Conservation (phyloP, 2,329 filamentous ascomycete genomes). For the Ophioceras dolichostomum region DNA sequence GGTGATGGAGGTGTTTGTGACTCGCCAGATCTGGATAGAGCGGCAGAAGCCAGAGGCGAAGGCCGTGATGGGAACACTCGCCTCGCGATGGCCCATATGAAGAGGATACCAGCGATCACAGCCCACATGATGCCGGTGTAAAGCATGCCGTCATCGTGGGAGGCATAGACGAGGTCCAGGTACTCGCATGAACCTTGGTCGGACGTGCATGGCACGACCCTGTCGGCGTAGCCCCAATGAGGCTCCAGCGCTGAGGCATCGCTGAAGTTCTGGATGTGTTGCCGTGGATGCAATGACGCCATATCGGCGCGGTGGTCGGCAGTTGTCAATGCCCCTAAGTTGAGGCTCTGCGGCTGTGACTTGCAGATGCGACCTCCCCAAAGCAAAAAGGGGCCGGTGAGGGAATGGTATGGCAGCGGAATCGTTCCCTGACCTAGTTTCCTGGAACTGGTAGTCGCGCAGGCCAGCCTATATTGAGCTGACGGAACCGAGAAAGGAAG, state of each 20-base stretch:
- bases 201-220: conserved; percentile 30
- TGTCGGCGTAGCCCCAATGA: conserved; percentile 35
- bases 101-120: conserved; percentile 27
- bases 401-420: too few relatives aligned
- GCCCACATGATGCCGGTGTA: conserved; percentile 39
- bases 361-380: too few relatives aligned
- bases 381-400: too few relatives aligned
- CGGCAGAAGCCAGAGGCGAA: conserved; percentile 6
- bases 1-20: conserved; percentile 2
- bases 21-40: conserved; percentile 10
- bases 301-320: too few relatives aligned
- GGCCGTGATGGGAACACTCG: conserved; percentile 7
- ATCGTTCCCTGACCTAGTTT: too few relatives aligned
- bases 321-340: too few relatives aligned
- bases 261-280: conserved; percentile 29
- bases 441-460: too few relatives aligned
- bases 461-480: too few relatives aligned
- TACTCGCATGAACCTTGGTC: conserved; percentile 35
- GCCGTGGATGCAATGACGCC: not conserved
- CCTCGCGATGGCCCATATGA: conserved; percentile 26
- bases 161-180: conserved; percentile 36
- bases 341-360: conserved; percentile 1
- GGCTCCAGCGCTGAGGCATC: conserved; percentile 20
- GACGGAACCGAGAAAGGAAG: too few relatives aligned
- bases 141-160: conserved; percentile 36